These are phyloP conservation scores for Tricholoma matsutake DNA, from an alignment of 768 basidiomycete genomes.

Conservation along the genomic window DNA sequence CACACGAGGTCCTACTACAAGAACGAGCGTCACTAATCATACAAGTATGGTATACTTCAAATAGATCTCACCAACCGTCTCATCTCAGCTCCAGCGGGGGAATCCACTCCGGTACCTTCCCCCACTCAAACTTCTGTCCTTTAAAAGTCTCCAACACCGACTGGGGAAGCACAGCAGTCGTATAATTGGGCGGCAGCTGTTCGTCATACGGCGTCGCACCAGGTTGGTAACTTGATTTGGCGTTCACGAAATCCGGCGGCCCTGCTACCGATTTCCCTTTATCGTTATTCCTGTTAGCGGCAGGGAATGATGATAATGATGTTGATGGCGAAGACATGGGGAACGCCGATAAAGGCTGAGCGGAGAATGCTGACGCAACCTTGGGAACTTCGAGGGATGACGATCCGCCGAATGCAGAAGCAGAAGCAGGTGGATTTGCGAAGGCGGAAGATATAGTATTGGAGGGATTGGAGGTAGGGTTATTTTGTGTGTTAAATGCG, in stretches of 20 bases:
- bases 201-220: slow-evolving; percentile 53
- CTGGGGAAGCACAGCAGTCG: slow-evolving; percentile 45
- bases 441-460: slow-evolving; percentile 8
- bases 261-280: slow-evolving; percentile 6
- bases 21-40: neutral
- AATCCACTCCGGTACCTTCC: slow-evolving; percentile 67
- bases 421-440: slow-evolving; percentile 2
- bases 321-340: slow-evolving; percentile 19
- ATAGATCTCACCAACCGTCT: slow-evolving; percentile 4
- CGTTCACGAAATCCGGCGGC: slow-evolving; percentile 25
- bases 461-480: slow-evolving; percentile 2
- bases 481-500: slow-evolving; percentile 7
- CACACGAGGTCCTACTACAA: neutral
- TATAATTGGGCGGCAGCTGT: slow-evolving; percentile 58
- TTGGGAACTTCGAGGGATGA: neutral
- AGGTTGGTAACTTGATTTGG: slow-evolving; percentile 36
- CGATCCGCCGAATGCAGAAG: slow-evolving; percentile 6
- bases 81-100: slow-evolving; percentile 62
- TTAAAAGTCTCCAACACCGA: slow-evolving; percentile 51
- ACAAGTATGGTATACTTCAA: neutral
- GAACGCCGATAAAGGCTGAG: slow-evolving; percentile 18
- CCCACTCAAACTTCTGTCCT: slow-evolving; percentile 61
- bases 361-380: slow-evolving; percentile 8
- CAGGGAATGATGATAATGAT: slow-evolving; percentile 7
- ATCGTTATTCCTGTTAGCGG: neutral